These are phyloP conservation scores for Mortierella alpina DNA, from an alignment of 192 early-diverging fungal genomes.

Conservation along the genomic window DNA sequence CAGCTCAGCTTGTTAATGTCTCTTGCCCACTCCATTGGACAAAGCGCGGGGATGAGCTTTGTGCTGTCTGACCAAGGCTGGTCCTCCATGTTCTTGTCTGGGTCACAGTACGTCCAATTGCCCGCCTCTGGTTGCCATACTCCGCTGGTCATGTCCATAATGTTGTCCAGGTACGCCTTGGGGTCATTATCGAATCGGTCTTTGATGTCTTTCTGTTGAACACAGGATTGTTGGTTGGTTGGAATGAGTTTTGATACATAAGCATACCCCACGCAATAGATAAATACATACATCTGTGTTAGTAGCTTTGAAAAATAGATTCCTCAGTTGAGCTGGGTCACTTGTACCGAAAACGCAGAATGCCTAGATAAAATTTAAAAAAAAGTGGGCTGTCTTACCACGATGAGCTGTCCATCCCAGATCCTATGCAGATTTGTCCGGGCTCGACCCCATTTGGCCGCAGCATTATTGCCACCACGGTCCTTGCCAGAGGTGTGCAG, in stretches of 20 bases:
- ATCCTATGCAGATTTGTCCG: constrained; percentile 48
- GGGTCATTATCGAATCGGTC: constrained; percentile 47
- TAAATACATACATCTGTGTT: too few species aligned
- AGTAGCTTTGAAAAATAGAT: too few species aligned
- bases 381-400: constrained; percentile 18
- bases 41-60: constrained; percentile 20
- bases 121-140: constrained; percentile 37
- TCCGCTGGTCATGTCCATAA: constrained; percentile 32
- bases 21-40: constrained; percentile 52
- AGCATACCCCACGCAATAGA: not conserved
- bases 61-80: constrained; percentile 36
- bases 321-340: too few species aligned
- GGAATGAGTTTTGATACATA: not conserved
- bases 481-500: constrained; percentile 51
- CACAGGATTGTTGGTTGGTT: not conserved
- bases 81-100: constrained; percentile 22
- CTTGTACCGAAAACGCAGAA: too few species aligned
- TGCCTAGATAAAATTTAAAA: not conserved
- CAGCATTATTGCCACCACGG: constrained; percentile 41
- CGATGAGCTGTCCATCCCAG: constrained; percentile 53
- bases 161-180: constrained; percentile 48
- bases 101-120: constrained; percentile 44
- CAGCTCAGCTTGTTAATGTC: constrained; percentile 50
- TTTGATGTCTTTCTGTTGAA: constrained; percentile 49
- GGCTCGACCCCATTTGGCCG: constrained; percentile 44